A percentile compares a stretch with the other conserved stretches of the same genome.
Conservation (phyloP, 306 rosid genomes). For the Trifolium pratense region DNA sequence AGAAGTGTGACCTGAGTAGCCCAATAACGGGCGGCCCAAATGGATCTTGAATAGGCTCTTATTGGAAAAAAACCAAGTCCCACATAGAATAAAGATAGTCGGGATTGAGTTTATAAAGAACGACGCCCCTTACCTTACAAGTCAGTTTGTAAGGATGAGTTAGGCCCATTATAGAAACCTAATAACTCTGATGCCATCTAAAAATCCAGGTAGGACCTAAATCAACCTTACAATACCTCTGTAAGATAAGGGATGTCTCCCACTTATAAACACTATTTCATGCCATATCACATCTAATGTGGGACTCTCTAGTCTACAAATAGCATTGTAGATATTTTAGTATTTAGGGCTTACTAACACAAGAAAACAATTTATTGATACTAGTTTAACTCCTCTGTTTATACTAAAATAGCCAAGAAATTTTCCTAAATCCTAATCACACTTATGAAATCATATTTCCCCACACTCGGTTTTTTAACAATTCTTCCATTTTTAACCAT, state of each 20-base stretch:
- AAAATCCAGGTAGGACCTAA: too few species aligned
- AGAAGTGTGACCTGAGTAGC: neutral
- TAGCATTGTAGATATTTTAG: slow-evolving; percentile 10
- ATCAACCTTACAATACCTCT: neutral
- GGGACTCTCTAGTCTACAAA: slow-evolving; percentile 11
- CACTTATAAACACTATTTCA: slow-evolving; percentile 2
- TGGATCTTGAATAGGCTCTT: too few species aligned
- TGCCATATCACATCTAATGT: neutral
- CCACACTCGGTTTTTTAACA: neutral
- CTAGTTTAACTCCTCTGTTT: slow-evolving; percentile 12
- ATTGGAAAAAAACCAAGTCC: too few species aligned
- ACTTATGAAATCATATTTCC: slow-evolving; percentile 23
- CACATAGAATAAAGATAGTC: too few species aligned
- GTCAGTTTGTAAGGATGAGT: too few species aligned
- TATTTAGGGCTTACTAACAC: slow-evolving; percentile 10
- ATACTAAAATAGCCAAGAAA: slow-evolving; percentile 5
- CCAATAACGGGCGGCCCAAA: neutral
- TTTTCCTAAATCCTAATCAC: slow-evolving; percentile 4
- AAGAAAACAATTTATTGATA: slow-evolving; percentile 11
- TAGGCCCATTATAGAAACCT: too few species aligned
- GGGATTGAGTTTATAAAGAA: too few species aligned
- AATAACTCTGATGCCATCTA: too few species aligned
- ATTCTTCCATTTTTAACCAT: slow-evolving; percentile 1
- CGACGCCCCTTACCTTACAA: too few species aligned
- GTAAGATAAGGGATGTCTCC: neutral